Base-by-base conservation (phyloP, 805 yeast genomes). In the Schwanniomyces pseudopolymorphus region DNA sequence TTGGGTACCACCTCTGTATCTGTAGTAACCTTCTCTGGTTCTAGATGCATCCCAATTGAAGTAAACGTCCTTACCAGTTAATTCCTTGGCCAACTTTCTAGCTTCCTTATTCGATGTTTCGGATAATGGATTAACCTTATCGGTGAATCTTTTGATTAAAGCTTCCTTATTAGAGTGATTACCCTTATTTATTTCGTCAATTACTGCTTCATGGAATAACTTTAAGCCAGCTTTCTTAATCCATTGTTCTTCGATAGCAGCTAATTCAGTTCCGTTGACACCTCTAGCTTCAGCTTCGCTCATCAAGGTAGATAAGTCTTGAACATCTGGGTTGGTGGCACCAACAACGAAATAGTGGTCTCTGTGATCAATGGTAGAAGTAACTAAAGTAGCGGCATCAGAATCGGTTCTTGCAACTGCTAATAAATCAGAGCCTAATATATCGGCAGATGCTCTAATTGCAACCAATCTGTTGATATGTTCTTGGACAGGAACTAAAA, bases 21-120 rank as follows among this genome's bases (percentile, higher is more conserved):
- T 83, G 83, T 92, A 92, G 81, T 87, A 88, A 59, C 98, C 98
- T 75, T 92, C 98, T 67, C 97, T 81, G 53, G 88, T 96, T 70
- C 97, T 85, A 60, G 97, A 86, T 49, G 84, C 81, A 48, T 91
- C 97, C 97, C 97, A 92, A 80, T 92, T 83, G 71, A 90, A 91
- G 81, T 78, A 87, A 52, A 91, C 67, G 53, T 89, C 96, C 65
- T 84, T 78, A 54, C 96, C 96, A 49, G 87, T 71, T 42, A 91
- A 70, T 60, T 84, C 78, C 57, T 76, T 80, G 44, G 96, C 96
- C 45, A 91, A 65, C 52, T 77, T 74, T 60, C 86, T 79, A 51
- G 96, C 96, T 66, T 89, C 91, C 58, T 81, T 77, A 75, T 87
- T 78, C 31, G 97, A 86, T 44, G 84, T 78, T 50, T 80, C 81